Base-by-base conservation (phyloP, 2,329 filamentous ascomycete genomes). In the Alternaria metachromatica region DNA sequence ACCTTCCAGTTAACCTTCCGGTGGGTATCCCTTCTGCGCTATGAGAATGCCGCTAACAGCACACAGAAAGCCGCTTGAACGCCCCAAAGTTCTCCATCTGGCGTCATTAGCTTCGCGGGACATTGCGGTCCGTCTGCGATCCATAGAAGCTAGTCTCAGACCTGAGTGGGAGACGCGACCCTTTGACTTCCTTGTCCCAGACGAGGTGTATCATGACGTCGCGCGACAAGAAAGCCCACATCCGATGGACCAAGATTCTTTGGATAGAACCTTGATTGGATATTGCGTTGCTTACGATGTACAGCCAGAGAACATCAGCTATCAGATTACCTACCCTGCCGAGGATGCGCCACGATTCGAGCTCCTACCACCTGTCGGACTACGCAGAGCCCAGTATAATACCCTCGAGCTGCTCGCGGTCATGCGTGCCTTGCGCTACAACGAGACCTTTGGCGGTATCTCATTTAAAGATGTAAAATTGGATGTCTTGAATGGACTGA, bases 271-370 rank as follows among this genome's bases (percentile, higher is more conserved):
- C 2, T 78, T 92, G 30, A 87, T 87, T 51, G 90, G 89, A 33
- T 92, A 92, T 73, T 92, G 89, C 73, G 84, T 90, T 45, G 89
- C 88, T 20, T 92, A 92, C 74, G 86, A 88, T 62, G 82, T 91
- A 21, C 88, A 91, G 69, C 88, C 90, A 4, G 86, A 86, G 12
- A 90, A 89, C 59, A 89, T 92, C 37, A 75, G 77, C 26, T 80
- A 80, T 55, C 74, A 77, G 53, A 71, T 81, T 15, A 79, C 78
- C 7, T 80, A 80, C 64, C 77, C 78, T 3, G 55, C 63, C 65
- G 90, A 92, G 75, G 89, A 92, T 80, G 86, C 85, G 28, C 90
- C 90, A 6, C 86, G 87, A 37, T 92, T 92, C 73, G 85, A 86
- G 65, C 83, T 92, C 9, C 82, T 90, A 8, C 85, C 84, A 20